phyloP scores from a whole-genome alignment of 768 basidiomycete species.

The Lentinula sp. region DNA sequence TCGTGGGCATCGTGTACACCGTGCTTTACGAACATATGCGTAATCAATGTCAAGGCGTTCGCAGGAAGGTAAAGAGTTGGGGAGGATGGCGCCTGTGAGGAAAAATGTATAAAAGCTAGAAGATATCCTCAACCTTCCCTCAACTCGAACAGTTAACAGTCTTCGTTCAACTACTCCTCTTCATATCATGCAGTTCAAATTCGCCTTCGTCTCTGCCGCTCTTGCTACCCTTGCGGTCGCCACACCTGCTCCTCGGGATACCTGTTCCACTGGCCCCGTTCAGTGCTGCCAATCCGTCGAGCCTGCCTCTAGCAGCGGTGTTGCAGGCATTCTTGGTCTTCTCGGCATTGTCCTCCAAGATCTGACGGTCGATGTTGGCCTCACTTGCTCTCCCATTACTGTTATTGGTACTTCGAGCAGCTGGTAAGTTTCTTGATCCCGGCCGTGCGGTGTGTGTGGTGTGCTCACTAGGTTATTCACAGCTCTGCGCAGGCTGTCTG shows the following conservation, averaged over 20 bases:
- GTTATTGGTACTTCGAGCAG: conserved; percentile 1
- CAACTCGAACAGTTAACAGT: conserved; percentile 1
- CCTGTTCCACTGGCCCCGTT: not conserved
- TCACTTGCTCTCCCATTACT: conserved; percentile 1
- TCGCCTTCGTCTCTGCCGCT: not conserved
- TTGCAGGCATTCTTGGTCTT: conserved; percentile 9
- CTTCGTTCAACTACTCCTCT: conserved; percentile 1
- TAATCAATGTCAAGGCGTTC: too few relatives aligned
- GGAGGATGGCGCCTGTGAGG: not conserved
- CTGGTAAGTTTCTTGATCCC: not conserved
- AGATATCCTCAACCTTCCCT: not conserved
- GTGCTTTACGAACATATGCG: not conserved
- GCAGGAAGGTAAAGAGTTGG: too few relatives aligned
- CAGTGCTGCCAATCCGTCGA: conserved; percentile 15
- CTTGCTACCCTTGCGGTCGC: not conserved
- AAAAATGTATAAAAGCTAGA: conserved; percentile 1
- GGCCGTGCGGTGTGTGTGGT: too few relatives aligned
- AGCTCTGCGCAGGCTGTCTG: conserved; percentile 1
- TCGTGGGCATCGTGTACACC: not conserved
- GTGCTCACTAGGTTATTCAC: not conserved
- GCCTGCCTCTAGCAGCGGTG: conserved; percentile 6
- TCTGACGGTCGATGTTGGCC: not conserved
- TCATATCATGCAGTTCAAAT: conserved; percentile 5
- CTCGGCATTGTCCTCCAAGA: conserved; percentile 46
- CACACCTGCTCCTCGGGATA: not conserved